A percentile compares a stretch with the other conserved stretches of the same genome.
Conservation (phyloP, 2,329 filamentous ascomycete species). For the Cercospora zeina region DNA sequence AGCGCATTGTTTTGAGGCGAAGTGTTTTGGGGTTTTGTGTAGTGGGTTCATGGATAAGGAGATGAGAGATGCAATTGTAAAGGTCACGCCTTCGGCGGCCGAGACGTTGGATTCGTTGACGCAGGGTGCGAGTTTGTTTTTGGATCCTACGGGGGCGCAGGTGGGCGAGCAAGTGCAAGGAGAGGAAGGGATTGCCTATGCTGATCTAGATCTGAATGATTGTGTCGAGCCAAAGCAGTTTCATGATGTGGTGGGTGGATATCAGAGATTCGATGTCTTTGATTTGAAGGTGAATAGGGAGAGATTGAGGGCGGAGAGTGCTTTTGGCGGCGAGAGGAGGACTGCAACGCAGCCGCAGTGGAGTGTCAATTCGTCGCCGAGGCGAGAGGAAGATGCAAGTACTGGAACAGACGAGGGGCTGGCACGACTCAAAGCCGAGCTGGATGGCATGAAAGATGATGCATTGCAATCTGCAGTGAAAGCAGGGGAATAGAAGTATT, state of each 20-base stretch:
- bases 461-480: slow-evolving; percentile 4
- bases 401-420: slow-evolving; percentile 11
- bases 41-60: slow-evolving; percentile 46
- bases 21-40: slow-evolving; percentile 57
- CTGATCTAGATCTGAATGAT: slow-evolving; percentile 52
- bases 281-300: slow-evolving; percentile 52
- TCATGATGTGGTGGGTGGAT: slow-evolving; percentile 58
- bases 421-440: slow-evolving; percentile 5
- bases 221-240: slow-evolving; percentile 60
- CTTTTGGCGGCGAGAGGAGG: neutral
- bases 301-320: slow-evolving; percentile 33
- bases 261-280: slow-evolving; percentile 58
- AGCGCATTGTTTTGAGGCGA: slow-evolving; percentile 60
- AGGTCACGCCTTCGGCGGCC: slow-evolving; percentile 26
- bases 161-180: slow-evolving; percentile 45
- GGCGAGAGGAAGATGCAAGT: slow-evolving; percentile 2
- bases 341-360: slow-evolving; percentile 3
- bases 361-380: neutral
- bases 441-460: slow-evolving; percentile 17
- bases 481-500: neutral
- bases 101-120: slow-evolving; percentile 44
- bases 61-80: slow-evolving; percentile 42
- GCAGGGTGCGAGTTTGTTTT: slow-evolving; percentile 52
- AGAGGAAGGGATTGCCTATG: slow-evolving; percentile 55
- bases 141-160: slow-evolving; percentile 53